Percentiles rank a stretch among this genome's conserved stretches.
Conservation (phyloP, 768 basidiomycete species). For the Termitomyces sp. region DNA sequence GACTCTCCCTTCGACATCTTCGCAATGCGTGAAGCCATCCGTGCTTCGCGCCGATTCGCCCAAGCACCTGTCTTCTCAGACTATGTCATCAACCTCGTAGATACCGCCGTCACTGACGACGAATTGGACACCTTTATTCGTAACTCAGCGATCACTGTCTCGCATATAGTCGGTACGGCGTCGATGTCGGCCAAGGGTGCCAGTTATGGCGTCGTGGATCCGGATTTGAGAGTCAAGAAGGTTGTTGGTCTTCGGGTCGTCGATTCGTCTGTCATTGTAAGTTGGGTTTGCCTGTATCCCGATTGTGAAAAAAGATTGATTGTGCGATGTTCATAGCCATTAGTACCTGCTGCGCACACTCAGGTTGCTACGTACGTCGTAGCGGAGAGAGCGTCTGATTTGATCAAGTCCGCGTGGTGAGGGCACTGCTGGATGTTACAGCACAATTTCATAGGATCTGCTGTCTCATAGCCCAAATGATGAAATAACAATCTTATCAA, state of each 20-base stretch:
- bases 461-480: not conserved
- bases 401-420: conserved; percentile 20
- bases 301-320: not conserved
- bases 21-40: conserved; percentile 25
- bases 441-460: no score
- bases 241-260: conserved; percentile 33
- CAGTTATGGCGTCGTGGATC: conserved; percentile 31
- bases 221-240: conserved; percentile 34
- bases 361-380: conserved; percentile 23
- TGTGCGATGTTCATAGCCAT: conserved; percentile 14
- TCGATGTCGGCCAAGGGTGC: conserved; percentile 28
- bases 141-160: conserved; percentile 22
- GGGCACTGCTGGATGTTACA: not conserved
- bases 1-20: conserved; percentile 22
- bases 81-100: conserved; percentile 18
- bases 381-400: conserved; percentile 26
- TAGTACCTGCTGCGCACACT: conserved; percentile 23
- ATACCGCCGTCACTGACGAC: conserved; percentile 25
- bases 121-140: conserved; percentile 26
- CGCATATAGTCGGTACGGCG: conserved; percentile 31
- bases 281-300: conserved; percentile 6
- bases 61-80: conserved; percentile 23
- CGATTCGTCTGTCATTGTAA: conserved; percentile 33
- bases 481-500: no score
- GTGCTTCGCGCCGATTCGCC: conserved; percentile 19